Conservation (phyloP, 2,329 filamentous ascomycete genomes). For the Fusarium drepaniforme region DNA sequence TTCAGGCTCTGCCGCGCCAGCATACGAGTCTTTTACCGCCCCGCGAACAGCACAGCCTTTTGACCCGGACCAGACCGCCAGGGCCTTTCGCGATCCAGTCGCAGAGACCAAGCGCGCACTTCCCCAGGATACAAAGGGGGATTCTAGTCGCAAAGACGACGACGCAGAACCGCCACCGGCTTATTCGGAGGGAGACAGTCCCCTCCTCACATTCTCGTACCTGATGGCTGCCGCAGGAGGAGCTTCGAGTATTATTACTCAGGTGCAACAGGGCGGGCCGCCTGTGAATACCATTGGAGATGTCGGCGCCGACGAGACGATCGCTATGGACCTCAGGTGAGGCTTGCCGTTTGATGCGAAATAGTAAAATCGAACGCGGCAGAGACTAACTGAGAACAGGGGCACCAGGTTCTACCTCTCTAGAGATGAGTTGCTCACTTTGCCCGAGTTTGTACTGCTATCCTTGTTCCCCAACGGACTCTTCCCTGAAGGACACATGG, state of each 20-base stretch:
- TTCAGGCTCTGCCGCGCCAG: slow-evolving; percentile 62
- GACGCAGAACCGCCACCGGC: slow-evolving; percentile 95
- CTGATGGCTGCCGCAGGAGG: slow-evolving; percentile 98
- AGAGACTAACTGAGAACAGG: slow-evolving; percentile 62
- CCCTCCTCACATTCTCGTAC: slow-evolving; percentile 92
- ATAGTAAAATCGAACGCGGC: not conserved
- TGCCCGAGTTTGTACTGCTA: slow-evolving; percentile 96
- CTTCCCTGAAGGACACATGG: slow-evolving; percentile 96
- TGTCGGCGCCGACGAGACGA: slow-evolving; percentile 91
- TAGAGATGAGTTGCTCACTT: slow-evolving; percentile 91
- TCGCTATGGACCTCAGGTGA: slow-evolving; percentile 93
- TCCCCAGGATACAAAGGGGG: slow-evolving; percentile 83
- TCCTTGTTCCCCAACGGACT: slow-evolving; percentile 99
- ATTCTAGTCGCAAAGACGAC: slow-evolving; percentile 79
- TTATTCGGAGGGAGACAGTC: slow-evolving; percentile 95
- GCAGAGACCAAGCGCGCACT: slow-evolving; percentile 88
- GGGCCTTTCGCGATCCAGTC: slow-evolving; percentile 62
- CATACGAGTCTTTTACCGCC: slow-evolving; percentile 60
- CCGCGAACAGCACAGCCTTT: slow-evolving; percentile 52
- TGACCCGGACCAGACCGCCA: slow-evolving; percentile 50
- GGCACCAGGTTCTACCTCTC: slow-evolving; percentile 95
- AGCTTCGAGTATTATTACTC: slow-evolving; percentile 98
- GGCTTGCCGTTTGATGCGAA: slow-evolving; percentile 34
- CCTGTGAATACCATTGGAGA: slow-evolving; percentile 91
- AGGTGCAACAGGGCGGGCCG: slow-evolving; percentile 94